phyloP scores from a whole-genome alignment of 306 rosid species.

The Cucumis melo region DNA sequence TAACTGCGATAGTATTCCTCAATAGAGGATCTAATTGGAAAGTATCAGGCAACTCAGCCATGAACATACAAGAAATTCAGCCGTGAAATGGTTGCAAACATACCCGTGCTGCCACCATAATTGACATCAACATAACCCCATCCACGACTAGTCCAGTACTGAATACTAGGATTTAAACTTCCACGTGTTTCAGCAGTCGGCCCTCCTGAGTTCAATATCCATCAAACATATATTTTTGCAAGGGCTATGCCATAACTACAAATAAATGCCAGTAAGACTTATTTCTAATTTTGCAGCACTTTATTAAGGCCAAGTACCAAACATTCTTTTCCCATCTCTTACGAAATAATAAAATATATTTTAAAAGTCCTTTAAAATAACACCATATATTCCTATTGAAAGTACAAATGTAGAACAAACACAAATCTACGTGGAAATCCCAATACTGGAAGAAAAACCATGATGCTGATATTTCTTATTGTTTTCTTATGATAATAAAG shows the following conservation, averaged over 20 bases:
- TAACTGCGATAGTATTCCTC: neutral
- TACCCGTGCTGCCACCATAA: constrained; percentile 98
- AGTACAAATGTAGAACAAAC: too few relatives aligned
- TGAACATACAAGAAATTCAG: too few relatives aligned
- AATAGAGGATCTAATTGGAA: neutral
- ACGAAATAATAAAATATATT: neutral
- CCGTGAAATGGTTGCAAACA: constrained; percentile 20
- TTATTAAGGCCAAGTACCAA: neutral
- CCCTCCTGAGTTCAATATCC: constrained; percentile 57
- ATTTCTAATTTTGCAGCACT: neutral
- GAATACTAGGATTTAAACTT: constrained; percentile 53
- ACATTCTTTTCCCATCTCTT: neutral
- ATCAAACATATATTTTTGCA: neutral
- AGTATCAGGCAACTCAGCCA: neutral
- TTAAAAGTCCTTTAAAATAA: neutral
- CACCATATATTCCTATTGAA: neutral
- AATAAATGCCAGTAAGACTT: neutral
- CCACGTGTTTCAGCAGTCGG: constrained; percentile 80
- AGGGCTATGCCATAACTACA: neutral
- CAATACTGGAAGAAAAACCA: too few relatives aligned
- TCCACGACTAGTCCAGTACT: constrained; percentile 91
- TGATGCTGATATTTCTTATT: too few relatives aligned
- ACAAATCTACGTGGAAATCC: too few relatives aligned
- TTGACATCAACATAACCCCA: constrained; percentile 89
- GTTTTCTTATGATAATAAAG: too few relatives aligned